Evolutionary conservation across 441 rosid species (phyloP).

Genomic region (Adansonia rubrostipa): DNA sequence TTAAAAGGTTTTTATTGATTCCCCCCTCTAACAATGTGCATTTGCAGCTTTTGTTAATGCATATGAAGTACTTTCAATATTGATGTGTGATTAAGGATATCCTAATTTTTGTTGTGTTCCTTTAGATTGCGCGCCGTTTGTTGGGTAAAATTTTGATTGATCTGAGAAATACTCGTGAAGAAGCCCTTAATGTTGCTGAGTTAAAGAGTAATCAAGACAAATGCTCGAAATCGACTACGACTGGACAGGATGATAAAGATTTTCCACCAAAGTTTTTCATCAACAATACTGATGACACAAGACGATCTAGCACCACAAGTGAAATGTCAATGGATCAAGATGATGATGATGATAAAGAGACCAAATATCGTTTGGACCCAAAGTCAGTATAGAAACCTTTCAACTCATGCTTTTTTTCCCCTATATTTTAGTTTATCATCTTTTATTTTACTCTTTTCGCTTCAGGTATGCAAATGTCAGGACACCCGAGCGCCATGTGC

Average conservation of each 20-base stretch:
- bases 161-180: conserved; percentile 94
- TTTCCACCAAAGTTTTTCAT: conserved; percentile 55
- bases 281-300: conserved; percentile 64
- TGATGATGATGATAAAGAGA: conserved; percentile 97
- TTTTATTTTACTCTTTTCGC: conserved; percentile 25
- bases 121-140: conserved; percentile 92
- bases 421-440: conserved; percentile 1
- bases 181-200: conserved; percentile 91
- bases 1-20: not conserved
- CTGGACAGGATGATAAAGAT: conserved; percentile 58
- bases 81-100: not conserved
- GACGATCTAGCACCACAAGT: conserved; percentile 66
- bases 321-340: conserved; percentile 76
- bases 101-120: conserved; percentile 17
- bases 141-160: conserved; percentile 98
- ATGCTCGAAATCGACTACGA: conserved; percentile 42
- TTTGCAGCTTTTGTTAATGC: conserved; percentile 13
- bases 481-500: conserved; percentile 99
- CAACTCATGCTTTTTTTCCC: conserved; percentile 14
- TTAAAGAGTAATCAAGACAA: conserved; percentile 80
- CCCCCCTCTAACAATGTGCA: not conserved
- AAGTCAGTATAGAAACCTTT: conserved; percentile 48
- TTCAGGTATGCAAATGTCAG: conserved; percentile 94
- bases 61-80: not conserved
- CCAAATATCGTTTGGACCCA: conserved; percentile 97